Conservation (phyloP, 2,329 filamentous ascomycete species). For the Cercospora sp. region DNA sequence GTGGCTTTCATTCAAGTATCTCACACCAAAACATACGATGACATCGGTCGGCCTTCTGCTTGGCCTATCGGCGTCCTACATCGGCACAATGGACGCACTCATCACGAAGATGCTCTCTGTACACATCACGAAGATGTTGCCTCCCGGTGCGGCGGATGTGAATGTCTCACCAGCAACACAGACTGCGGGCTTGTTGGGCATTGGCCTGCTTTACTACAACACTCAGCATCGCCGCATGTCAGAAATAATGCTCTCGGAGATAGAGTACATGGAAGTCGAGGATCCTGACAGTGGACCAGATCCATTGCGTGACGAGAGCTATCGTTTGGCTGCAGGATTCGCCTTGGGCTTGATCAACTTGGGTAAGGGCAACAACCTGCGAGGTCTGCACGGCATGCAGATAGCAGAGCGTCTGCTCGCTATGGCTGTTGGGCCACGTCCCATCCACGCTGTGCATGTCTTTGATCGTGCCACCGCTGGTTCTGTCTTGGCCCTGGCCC, state of each 20-base stretch:
- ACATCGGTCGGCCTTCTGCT: conserved; percentile 94
- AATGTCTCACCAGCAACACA: conserved; percentile 92
- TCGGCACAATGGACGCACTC: conserved; percentile 95
- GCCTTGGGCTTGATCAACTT: conserved; percentile 93
- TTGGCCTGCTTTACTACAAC: conserved; percentile 88
- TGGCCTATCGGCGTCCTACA: conserved; percentile 86
- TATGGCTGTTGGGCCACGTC: conserved; percentile 84
- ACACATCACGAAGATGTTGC: conserved; percentile 92
- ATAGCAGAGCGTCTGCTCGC: conserved; percentile 84
- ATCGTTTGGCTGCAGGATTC: conserved; percentile 89
- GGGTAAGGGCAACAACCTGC: conserved; percentile 82
- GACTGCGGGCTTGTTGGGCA: conserved; percentile 95
- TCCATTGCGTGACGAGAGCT: conserved; percentile 87
- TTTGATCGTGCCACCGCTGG: conserved; percentile 90
- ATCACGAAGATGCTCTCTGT: conserved; percentile 92
- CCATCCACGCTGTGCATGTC: conserved; percentile 88
- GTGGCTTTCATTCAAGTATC: conserved; percentile 98
- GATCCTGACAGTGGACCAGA: conserved; percentile 69
- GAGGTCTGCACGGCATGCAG: conserved; percentile 89
- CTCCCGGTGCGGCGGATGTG: conserved; percentile 85
- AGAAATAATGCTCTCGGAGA: conserved; percentile 97
- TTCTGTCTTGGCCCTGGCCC: conserved; percentile 83
- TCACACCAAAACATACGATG: conserved; percentile 99
- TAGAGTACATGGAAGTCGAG: conserved; percentile 81
- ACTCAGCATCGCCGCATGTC: conserved; percentile 98